Evolutionary conservation across 176 grass and related monocot genomes (phyloP), one percentile per base, ranked within the genome.

Genomic region (Tuctoria greenei): DNA sequence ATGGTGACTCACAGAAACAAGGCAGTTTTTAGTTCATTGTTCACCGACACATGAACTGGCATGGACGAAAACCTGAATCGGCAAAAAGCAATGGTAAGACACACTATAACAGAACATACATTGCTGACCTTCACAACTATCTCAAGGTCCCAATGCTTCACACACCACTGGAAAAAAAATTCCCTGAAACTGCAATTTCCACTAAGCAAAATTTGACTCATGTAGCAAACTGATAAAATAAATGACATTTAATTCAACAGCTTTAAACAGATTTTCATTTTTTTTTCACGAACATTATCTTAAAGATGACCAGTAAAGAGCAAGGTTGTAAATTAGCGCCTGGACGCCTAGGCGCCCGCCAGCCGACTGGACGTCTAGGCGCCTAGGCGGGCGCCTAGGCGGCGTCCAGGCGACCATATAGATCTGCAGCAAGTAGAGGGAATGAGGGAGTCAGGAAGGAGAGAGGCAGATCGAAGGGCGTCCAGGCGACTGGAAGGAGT

Each of bases 1-100:
- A 99, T 99, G 74, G 69, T 21, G 38, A 57, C 47, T 72, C 81
- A 82, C 64, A 74, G 26, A 67, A n/a, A 74, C 35, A 37, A 20
- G 36, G 38, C 52, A 84, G 44, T 1, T 20, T 63, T 81, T 42
- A 81, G 55, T 79, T 78, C 82, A 85, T 88, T 70, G 20, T 78
- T 18, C 3, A 72, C 14, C 11, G 64, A 74, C 23, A 82, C 61
- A 61, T 71, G 59, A 85, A 72, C 47, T 65, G 39, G 73, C 67
- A 67, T 72, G 67, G 68, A 81, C 52, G 24, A 77, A 72, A 78
- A 67, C 61, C 87, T 89, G 68, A 73, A 69, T 42, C 34, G 42
- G 43, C 18, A 72, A 80, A n/a, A 80, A 67, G 49, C 46, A 11
- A 71, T 31, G 31, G 31, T 31, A 31, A 31, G 79, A 28, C 66